phyloP scores from a whole-genome alignment of 2,329 filamentous ascomycete genomes.

The Fusarium chlamydosporum region DNA sequence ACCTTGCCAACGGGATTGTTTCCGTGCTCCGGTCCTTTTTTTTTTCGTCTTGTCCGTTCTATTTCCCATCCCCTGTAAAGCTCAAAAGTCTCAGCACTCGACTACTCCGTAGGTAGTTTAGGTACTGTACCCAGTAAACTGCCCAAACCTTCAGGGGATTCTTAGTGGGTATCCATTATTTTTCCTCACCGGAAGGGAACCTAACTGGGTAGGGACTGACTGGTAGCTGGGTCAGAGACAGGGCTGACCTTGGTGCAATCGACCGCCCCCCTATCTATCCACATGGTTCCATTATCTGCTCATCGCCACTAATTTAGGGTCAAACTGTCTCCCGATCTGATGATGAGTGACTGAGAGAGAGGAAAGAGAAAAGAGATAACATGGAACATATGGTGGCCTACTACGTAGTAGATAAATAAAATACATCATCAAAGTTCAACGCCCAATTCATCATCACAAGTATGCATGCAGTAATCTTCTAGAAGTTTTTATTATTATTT shows the following conservation, averaged over 20 bases:
- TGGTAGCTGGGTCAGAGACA: conserved; percentile 1
- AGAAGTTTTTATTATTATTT: conserved; percentile 16
- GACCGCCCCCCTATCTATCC: background rate
- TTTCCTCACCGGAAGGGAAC: background rate
- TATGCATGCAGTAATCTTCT: conserved; percentile 17
- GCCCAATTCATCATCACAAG: background rate
- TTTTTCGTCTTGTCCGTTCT: background rate
- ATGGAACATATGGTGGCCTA: no score
- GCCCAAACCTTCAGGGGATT: background rate
- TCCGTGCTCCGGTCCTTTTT: no score
- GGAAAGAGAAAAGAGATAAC: conserved; percentile 46
- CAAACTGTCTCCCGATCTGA: background rate
- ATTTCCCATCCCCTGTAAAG: background rate
- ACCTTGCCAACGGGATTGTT: background rate
- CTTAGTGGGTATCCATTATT: background rate
- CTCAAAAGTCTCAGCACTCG: no score
- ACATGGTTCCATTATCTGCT: background rate
- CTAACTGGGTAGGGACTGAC: no score
- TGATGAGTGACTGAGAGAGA: background rate
- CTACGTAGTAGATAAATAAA: no score
- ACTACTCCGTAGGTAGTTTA: no score
- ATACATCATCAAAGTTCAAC: no score
- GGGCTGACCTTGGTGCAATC: conserved; percentile 1
- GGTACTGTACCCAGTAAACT: no score
- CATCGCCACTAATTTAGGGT: background rate